These are phyloP conservation scores for Lactarius indigo DNA, from an alignment of 768 basidiomycete species.

Conservation along the genomic window DNA sequence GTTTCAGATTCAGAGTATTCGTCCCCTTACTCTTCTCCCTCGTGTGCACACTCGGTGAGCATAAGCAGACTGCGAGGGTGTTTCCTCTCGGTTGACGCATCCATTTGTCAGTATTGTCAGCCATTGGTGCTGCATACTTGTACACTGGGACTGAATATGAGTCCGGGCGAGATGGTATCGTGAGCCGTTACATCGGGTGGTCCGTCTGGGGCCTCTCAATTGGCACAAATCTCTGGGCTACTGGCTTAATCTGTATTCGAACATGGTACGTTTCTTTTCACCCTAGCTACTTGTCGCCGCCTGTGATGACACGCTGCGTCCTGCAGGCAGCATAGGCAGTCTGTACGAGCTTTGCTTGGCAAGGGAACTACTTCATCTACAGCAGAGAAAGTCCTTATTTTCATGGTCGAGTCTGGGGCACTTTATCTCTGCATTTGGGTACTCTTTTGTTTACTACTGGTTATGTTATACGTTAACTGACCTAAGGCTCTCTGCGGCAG, in stretches of 20 bases:
- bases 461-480: background rate
- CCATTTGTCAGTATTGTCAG: background rate
- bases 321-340: slow-evolving; percentile 8
- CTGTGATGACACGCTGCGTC: background rate
- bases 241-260: slow-evolving; percentile 13
- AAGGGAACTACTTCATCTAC: background rate
- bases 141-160: background rate
- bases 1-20: background rate
- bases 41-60: slow-evolving; percentile 7
- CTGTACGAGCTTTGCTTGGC: background rate
- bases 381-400: slow-evolving; percentile 4
- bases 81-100: background rate
- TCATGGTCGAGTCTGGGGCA: slow-evolving; percentile 13
- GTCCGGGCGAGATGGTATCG: background rate
- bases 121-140: background rate
- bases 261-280: slow-evolving; percentile 5
- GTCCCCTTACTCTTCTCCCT: background rate
- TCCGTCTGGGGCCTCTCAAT: background rate
- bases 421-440: slow-evolving; percentile 15
- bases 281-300: background rate
- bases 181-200: background rate
- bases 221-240: slow-evolving; percentile 18
- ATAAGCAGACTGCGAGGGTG: background rate
- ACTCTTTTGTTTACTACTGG: background rate
- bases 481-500: background rate